Conservation (phyloP, 225 moss, liverwort and hornwort genomes). For the Marchantia polymorpha region DNA sequence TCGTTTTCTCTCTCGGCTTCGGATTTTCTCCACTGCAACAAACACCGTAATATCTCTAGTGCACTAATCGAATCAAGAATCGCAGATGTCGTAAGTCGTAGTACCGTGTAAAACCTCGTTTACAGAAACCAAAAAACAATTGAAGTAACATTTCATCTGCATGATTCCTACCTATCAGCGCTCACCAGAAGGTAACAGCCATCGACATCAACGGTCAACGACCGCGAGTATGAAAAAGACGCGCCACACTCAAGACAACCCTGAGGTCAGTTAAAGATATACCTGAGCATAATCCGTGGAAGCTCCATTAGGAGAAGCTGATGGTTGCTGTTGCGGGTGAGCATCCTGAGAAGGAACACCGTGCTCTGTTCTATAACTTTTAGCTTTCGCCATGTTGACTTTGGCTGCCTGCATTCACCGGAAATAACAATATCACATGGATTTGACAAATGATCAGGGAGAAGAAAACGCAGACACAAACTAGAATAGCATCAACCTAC, state of each 20-base stretch:
- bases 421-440: not conserved
- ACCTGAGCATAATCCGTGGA: not conserved
- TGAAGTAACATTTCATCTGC: not conserved
- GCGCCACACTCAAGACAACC: not conserved
- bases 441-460: not conserved
- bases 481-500: too few species aligned
- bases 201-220: not conserved
- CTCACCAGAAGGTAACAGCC: not conserved
- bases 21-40: not conserved
- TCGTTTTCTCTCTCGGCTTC: not conserved
- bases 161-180: too few species aligned
- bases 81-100: not conserved
- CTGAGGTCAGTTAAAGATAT: not conserved
- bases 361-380: constrained; percentile 29
- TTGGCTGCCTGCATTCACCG: constrained; percentile 35
- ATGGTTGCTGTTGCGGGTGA: constrained; percentile 19
- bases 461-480: too few species aligned
- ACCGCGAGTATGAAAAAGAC: not conserved
- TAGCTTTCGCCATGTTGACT: constrained; percentile 28
- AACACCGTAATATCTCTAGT: not conserved
- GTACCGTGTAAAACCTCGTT: not conserved
- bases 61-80: not conserved
- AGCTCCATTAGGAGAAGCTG: not conserved
- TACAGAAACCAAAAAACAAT: not conserved
- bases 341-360: not conserved